A percentile compares a stretch with the other conserved stretches of the same genome.
Conservation (phyloP, 2,329 filamentous ascomycete genomes). For the Colletotrichum graminicola region DNA sequence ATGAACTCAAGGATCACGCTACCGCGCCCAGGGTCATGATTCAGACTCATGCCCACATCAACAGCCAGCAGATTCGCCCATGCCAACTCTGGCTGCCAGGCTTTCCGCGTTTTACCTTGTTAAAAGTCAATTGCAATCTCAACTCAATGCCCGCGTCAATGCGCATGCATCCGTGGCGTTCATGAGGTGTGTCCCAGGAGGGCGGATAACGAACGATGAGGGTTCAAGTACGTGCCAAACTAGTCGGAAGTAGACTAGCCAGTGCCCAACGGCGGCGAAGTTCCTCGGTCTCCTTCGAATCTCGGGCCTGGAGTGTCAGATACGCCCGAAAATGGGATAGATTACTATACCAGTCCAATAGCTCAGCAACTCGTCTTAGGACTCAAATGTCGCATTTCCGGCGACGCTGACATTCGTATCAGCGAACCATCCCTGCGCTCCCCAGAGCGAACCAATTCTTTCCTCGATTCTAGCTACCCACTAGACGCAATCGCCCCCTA, state of each 20-base stretch:
- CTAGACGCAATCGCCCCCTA: conserved; percentile 24
- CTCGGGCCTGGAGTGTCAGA: not conserved
- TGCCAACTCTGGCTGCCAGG: conserved; percentile 3
- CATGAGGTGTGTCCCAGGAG: conserved; percentile 18
- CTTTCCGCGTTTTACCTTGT: conserved; percentile 19
- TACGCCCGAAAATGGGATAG: not conserved
- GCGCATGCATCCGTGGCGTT: conserved; percentile 17
- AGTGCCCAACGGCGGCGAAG: conserved; percentile 2
- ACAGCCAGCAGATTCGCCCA: conserved; percentile 12
- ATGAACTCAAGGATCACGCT: conserved; percentile 32
- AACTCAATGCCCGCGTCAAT: conserved; percentile 21
- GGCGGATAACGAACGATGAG: not conserved
- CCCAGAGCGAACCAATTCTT: conserved; percentile 5
- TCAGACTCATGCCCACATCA: conserved; percentile 17
- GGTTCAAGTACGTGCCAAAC: conserved; percentile 8
- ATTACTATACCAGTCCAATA: conserved; percentile 19
- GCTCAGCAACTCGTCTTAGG: not conserved
- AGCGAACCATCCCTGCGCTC: conserved; percentile 24
- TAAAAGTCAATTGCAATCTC: conserved; percentile 17
- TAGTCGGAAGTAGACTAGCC: conserved; percentile 9
- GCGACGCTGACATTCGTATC: conserved; percentile 11
- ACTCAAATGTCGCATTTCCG: not conserved
- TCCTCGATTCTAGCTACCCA: conserved; percentile 9
- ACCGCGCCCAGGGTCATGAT: conserved; percentile 37
- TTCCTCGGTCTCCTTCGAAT: conserved; percentile 22